Evolutionary conservation across 441 rosid species (phyloP).

Genomic region (Erysimum cheiri): DNA sequence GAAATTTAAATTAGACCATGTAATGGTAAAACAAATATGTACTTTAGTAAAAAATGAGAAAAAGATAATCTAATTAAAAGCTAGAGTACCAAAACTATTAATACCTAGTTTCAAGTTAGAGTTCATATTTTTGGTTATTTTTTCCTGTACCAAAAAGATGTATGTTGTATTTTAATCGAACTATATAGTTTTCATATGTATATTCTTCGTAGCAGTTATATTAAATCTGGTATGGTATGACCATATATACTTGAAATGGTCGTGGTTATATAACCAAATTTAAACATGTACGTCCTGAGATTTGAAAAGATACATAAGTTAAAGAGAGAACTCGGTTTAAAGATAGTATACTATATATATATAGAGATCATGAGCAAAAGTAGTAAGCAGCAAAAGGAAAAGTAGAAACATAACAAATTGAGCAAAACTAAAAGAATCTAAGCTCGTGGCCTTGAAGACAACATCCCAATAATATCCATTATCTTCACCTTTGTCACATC

Average conservation of each 20-base stretch:
- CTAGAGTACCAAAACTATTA: neutral
- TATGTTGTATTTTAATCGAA: neutral
- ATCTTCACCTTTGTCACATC: constrained; percentile 24
- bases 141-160: neutral
- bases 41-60: too few relatives aligned
- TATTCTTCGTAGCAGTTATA: constrained; percentile 22
- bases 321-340: constrained; percentile 17
- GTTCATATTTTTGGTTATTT: neutral
- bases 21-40: neutral
- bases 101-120: neutral
- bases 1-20: neutral
- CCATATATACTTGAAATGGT: constrained; percentile 30
- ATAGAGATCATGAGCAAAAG: constrained; percentile 36
- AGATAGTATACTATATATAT: constrained; percentile 25
- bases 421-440: constrained; percentile 51
- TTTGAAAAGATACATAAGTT: constrained; percentile 33
- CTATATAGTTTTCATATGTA: neutral
- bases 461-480: constrained; percentile 34
- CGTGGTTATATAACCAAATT: constrained; percentile 36
- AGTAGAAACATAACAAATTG: constrained; percentile 37
- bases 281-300: constrained; percentile 34
- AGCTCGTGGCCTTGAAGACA: constrained; percentile 46
- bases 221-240: constrained; percentile 31
- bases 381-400: constrained; percentile 42
- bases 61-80: neutral